Evolutionary conservation across 1,284 basidiomycete species (phyloP), one percentile per base, ranked within the genome.

Genomic region (Exsudoporus floridanus): DNA sequence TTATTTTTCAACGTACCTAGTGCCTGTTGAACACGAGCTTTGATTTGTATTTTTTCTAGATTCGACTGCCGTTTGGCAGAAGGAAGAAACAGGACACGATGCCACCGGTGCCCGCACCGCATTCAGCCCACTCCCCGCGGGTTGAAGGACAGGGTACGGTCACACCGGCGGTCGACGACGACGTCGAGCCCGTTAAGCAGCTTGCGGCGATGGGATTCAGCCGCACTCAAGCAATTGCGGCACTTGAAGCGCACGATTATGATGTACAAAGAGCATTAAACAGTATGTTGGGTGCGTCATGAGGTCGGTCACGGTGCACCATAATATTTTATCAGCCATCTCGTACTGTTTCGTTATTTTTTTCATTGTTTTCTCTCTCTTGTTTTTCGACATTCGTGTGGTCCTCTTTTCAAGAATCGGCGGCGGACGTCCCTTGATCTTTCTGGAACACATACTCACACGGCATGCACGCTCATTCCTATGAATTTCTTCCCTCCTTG

Each of bases 171-270:
- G 75, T 77, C 10, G 85, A 85, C 28, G 89, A 90, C 56, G 91
- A 93, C 57, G 83, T 86, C 6, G 84, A 86, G 58, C 73, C 83
- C 0, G 88, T 94, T 31, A 92, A 88, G 65, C 84, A 86, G 60
- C 73, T 94, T 40, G 81, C 80, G 44, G 79, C 77, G 28, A 93
- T 94, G 90, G 91, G 92, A 35, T 94, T 94, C 75, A 85, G 79
- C 60, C 81, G 91, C 44, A 70, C 75, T n/a, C 84, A 92, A 66
- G 88, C 88, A 0, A 79, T 94, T 7, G 76, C 75, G 25, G 89
- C 91, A 18, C 75, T 94, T 14, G 91, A 94, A 70, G 79, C 77
- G 54, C 75, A 86, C 63, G 83, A 81, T 53, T 92, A 92, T 64
- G 85, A 92, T 64, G 76, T 92, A 34, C 82, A 78, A 64, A 79